phyloP scores from a whole-genome alignment of 2,329 filamentous ascomycete genomes.

The Rutstroemia sp. region DNA sequence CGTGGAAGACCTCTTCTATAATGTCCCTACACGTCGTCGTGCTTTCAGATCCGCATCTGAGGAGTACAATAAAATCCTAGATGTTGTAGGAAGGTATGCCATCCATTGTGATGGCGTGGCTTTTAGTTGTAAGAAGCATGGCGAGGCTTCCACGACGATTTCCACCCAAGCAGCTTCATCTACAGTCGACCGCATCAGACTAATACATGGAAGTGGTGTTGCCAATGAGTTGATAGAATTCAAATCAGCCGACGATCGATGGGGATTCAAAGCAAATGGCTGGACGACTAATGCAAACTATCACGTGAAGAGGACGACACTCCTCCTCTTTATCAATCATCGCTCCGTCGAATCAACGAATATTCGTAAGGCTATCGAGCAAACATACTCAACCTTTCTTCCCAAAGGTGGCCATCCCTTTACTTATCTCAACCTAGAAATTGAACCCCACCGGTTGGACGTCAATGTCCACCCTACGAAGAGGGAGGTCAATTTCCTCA shows the following conservation, averaged over 20 bases:
- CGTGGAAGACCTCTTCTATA: constrained; percentile 96
- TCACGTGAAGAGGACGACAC: constrained; percentile 77
- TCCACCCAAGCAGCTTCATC: constrained; percentile 68
- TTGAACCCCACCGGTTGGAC: constrained; percentile 86
- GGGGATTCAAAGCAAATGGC: constrained; percentile 77
- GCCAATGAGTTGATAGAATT: constrained; percentile 85
- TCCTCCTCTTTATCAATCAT: constrained; percentile 95
- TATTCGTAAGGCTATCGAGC: constrained; percentile 85
- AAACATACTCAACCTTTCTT: constrained; percentile 78
- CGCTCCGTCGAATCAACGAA: constrained; percentile 83
- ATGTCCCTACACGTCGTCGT: constrained; percentile 76
- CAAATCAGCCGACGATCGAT: constrained; percentile 61
- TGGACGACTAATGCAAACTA: constrained; percentile 92
- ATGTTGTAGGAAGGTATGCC: constrained; percentile 88
- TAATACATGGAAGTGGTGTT: constrained; percentile 76
- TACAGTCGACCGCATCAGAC: constrained; percentile 76
- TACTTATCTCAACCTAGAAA: constrained; percentile 83
- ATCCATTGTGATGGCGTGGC: constrained; percentile 86
- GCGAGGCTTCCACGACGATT: constrained; percentile 75
- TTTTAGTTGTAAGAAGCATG: constrained; percentile 95
- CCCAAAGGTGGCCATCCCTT: constrained; percentile 95
- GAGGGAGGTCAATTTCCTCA: constrained; percentile 91
- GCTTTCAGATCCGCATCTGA: constrained; percentile 90
- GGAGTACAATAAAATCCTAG: constrained; percentile 96
- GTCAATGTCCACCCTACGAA: constrained; percentile 98